phyloP scores from a whole-genome alignment of 2,329 filamentous ascomycete genomes.

The Monilinia fructigena region DNA sequence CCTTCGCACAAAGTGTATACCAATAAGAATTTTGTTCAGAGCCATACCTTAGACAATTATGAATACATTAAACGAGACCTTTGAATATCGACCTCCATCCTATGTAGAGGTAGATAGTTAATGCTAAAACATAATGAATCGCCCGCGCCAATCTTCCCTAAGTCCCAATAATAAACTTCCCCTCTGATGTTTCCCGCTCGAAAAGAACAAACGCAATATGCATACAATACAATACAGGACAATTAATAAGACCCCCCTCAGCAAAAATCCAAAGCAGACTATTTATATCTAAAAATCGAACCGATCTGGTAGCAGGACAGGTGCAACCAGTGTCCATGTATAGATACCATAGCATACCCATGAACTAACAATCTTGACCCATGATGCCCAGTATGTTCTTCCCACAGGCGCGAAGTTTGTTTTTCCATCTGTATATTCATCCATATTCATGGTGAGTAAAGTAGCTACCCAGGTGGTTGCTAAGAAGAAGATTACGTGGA shows the following conservation, averaged over 20 bases:
- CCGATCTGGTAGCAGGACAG: conserved; percentile 78
- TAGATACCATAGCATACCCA: conserved; percentile 98
- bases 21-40: background rate
- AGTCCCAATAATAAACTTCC: background rate
- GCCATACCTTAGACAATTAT: background rate
- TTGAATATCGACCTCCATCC: conserved; percentile 2
- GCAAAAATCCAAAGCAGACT: background rate
- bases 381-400: conserved; percentile 93
- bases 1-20: background rate
- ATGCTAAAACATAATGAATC: background rate
- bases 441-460: conserved; percentile 76
- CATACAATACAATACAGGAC: conserved; percentile 15
- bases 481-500: conserved; percentile 97
- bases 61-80: background rate
- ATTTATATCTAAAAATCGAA: conserved; percentile 52
- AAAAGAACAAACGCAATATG: conserved; percentile 20
- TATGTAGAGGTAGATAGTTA: background rate
- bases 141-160: conserved; percentile 2
- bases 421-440: conserved; percentile 59
- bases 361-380: conserved; percentile 97
- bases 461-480: conserved; percentile 96
- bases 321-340: conserved; percentile 86
- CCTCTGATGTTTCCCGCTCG: background rate
- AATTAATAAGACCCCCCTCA: background rate
- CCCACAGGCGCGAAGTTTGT: conserved; percentile 91